Conservation (phyloP, 371 early-diverging fungal genomes). For the Vairimorpha apis region DNA sequence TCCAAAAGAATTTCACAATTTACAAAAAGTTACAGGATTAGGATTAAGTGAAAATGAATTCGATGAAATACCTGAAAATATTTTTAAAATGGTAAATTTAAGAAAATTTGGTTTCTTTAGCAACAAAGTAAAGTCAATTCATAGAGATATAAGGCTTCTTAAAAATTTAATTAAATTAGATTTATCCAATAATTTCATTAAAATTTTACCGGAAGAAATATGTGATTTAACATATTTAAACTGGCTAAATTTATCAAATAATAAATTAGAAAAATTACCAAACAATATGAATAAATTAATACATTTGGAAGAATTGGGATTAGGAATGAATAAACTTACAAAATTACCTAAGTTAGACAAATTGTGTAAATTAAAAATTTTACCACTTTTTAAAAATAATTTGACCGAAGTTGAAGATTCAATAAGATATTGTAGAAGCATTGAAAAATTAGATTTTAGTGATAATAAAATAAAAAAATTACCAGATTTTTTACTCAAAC, state of each 20-base stretch:
- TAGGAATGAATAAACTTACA: conserved; percentile 67
- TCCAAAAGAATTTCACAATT: conserved; percentile 64
- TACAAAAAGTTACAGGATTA: conserved; percentile 64
- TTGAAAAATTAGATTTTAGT: conserved; percentile 63
- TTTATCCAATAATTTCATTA: conserved; percentile 67
- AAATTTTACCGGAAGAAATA: conserved; percentile 65
- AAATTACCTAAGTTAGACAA: conserved; percentile 64
- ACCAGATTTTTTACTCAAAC: conserved; percentile 47
- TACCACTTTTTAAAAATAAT: conserved; percentile 63
- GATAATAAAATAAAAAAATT: conserved; percentile 59
- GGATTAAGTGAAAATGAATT: conserved; percentile 65
- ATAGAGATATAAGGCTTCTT: conserved; percentile 60
- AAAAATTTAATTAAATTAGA: conserved; percentile 65
- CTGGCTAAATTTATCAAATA: conserved; percentile 71
- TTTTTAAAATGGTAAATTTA: conserved; percentile 64
- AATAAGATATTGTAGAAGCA: conserved; percentile 41
- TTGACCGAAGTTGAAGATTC: conserved; percentile 45
- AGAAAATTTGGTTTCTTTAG: conserved; percentile 68
- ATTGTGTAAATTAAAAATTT: conserved; percentile 58
- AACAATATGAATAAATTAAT: conserved; percentile 64
- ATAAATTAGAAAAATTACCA: conserved; percentile 65
- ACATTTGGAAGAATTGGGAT: conserved; percentile 67
- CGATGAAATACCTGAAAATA: conserved; percentile 62
- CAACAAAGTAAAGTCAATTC: conserved; percentile 63
- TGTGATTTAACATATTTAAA: conserved; percentile 65